phyloP scores from a whole-genome alignment of 2,329 filamentous ascomycete species.

The Alternaria gaisen region DNA sequence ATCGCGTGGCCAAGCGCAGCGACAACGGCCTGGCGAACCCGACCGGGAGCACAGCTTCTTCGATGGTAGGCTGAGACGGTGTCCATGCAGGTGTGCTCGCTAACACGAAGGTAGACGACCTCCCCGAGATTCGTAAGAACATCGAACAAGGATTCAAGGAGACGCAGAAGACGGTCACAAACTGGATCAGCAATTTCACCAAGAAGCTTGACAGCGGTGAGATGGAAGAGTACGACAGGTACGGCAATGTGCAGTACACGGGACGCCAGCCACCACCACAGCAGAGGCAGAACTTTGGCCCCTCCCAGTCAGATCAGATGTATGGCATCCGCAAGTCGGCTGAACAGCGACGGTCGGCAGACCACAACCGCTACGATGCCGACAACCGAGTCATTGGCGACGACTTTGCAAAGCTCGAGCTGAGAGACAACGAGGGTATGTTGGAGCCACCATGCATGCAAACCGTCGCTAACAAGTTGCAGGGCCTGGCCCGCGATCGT shows the following conservation, averaged over 20 bases:
- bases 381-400: constrained; percentile 90
- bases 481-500: constrained; percentile 62
- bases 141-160: constrained; percentile 93
- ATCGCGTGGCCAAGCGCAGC: constrained; percentile 48
- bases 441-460: neutral
- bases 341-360: constrained; percentile 72
- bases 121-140: constrained; percentile 91
- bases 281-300: constrained; percentile 50
- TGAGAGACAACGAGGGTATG: constrained; percentile 68
- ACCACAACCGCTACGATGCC: constrained; percentile 92
- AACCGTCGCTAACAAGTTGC: constrained; percentile 4
- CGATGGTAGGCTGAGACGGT: constrained; percentile 64
- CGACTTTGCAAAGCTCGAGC: constrained; percentile 77
- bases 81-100: neutral
- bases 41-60: constrained; percentile 86
- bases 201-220: constrained; percentile 89
- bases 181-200: constrained; percentile 89
- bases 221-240: constrained; percentile 69
- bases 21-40: constrained; percentile 64
- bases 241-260: constrained; percentile 53
- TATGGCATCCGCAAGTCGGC: constrained; percentile 53
- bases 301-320: constrained; percentile 52
- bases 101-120: constrained; percentile 71
- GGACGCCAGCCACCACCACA: constrained; percentile 33
- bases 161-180: constrained; percentile 91